Conservation (phyloP, 495 filamentous ascomycete genomes). For the Daldinia concentrica region DNA sequence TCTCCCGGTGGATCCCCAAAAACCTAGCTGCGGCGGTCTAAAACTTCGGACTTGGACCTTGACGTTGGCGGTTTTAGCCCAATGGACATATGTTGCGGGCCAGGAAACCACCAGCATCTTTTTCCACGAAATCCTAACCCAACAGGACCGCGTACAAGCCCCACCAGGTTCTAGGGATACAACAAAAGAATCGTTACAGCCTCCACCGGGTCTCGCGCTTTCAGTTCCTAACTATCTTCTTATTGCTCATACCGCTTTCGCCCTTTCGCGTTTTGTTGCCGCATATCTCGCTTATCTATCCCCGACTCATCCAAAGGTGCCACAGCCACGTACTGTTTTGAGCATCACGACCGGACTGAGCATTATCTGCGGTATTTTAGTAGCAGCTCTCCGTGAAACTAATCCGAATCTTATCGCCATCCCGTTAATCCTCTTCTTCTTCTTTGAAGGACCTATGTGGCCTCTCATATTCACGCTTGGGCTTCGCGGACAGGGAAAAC, state of each 20-base stretch:
- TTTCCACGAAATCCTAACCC: slow-evolving; percentile 63
- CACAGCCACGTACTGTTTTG: slow-evolving; percentile 64
- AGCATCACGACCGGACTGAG: slow-evolving; percentile 57
- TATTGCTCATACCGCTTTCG: slow-evolving; percentile 58
- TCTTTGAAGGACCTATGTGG: slow-evolving; percentile 76
- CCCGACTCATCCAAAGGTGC: slow-evolving; percentile 57
- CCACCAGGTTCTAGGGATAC: slow-evolving; percentile 47
- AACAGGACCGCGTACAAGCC: slow-evolving; percentile 52
- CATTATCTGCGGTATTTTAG: slow-evolving; percentile 51
- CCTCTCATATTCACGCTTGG: slow-evolving; percentile 75
- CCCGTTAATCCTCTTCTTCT: slow-evolving; percentile 68
- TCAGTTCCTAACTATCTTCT: slow-evolving; percentile 63
- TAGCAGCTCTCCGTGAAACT: slow-evolving; percentile 59
- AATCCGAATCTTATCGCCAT: slow-evolving; percentile 64
- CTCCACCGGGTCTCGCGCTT: slow-evolving; percentile 59
- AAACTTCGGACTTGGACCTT: slow-evolving; percentile 58
- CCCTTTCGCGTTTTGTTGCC: slow-evolving; percentile 58
- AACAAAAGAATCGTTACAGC: slow-evolving; percentile 9
- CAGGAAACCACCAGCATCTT: slow-evolving; percentile 76
- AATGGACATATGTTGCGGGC: slow-evolving; percentile 78
- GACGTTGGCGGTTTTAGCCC: slow-evolving; percentile 69
- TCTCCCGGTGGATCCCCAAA: slow-evolving; percentile 54
- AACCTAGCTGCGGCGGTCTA: slow-evolving; percentile 47
- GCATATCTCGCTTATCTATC: slow-evolving; percentile 60
- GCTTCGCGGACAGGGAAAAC: slow-evolving; percentile 72